Conservation (phyloP, 306 rosid genomes). For the Prunus mira region DNA sequence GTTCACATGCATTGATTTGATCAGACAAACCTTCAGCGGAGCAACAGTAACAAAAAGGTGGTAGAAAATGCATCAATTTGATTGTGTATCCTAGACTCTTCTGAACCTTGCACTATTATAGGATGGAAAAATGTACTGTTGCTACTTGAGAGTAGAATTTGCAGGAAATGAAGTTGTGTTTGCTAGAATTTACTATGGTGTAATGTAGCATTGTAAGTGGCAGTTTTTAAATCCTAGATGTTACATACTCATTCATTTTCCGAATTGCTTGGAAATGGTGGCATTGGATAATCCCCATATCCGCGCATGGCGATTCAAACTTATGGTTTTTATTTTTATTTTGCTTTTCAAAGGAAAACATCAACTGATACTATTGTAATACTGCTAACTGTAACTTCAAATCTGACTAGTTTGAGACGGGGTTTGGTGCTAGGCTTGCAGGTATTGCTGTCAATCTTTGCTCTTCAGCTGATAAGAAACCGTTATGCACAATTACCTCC, state of each 20-base stretch:
- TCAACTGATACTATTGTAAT: background rate
- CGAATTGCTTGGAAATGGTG: background rate
- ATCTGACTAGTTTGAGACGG: background rate
- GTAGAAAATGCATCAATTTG: background rate
- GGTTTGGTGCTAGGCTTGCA: slow-evolving; percentile 7
- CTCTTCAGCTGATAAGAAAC: background rate
- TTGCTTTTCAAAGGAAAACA: background rate
- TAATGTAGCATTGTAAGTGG: background rate
- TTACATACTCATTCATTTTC: background rate
- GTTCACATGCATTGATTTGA: background rate
- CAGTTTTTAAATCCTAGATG: background rate
- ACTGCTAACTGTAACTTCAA: background rate
- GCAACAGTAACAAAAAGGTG: background rate
- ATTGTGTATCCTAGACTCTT: background rate
- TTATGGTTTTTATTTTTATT: background rate
- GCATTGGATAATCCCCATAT: background rate
- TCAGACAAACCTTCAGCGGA: background rate
- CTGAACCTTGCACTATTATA: background rate
- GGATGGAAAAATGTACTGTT: too few relatives aligned
- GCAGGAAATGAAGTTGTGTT: background rate
- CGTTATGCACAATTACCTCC: background rate
- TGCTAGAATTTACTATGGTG: background rate
- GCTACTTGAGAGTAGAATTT: background rate
- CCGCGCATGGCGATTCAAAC: background rate
- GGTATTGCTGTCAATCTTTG: background rate